Conservation (phyloP, 352 stramenopile genomes). For the Phytophthora boehmeriae region DNA sequence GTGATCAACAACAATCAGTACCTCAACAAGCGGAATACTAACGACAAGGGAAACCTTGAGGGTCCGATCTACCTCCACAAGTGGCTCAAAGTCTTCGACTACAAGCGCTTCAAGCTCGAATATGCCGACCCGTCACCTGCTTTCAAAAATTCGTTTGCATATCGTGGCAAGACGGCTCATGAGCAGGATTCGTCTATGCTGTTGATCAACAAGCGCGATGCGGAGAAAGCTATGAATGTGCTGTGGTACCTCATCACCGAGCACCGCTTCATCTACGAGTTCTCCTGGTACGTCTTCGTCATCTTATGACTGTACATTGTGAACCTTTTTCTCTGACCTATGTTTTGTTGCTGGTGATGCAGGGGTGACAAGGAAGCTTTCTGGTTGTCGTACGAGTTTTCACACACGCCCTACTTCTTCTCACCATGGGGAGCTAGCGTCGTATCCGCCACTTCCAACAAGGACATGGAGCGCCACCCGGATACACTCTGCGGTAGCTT, state of each 20-base stretch:
- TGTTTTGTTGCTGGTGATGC: conserved; percentile 3
- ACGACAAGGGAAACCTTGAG: conserved; percentile 22
- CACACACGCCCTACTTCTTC: conserved; percentile 59
- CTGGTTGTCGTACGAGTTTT: conserved; percentile 75
- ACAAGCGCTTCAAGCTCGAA: conserved; percentile 46
- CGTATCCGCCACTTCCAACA: conserved; percentile 49
- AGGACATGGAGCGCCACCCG: conserved; percentile 58
- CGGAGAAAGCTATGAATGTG: conserved; percentile 51
- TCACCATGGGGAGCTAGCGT: conserved; percentile 66
- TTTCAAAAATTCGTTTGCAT: conserved; percentile 51
- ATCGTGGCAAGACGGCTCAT: conserved; percentile 49
- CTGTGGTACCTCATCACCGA: conserved; percentile 74
- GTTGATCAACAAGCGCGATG: conserved; percentile 63
- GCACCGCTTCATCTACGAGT: conserved; percentile 65
- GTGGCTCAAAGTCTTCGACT: conserved; percentile 60
- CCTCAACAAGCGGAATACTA: conserved; percentile 42
- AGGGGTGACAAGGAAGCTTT: conserved; percentile 76
- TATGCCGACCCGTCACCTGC: conserved; percentile 24
- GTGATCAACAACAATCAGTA: conserved; percentile 59
- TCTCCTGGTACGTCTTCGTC: conserved; percentile 44
- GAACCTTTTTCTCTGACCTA: neutral
- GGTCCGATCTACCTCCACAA: conserved; percentile 46
- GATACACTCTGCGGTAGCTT: conserved; percentile 73
- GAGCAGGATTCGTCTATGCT: conserved; percentile 81
- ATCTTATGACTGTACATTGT: neutral